These are phyloP conservation scores for Cutaneotrichosporon mucoides DNA, from an alignment of 1,284 basidiomycete species.

Conservation along the genomic window DNA sequence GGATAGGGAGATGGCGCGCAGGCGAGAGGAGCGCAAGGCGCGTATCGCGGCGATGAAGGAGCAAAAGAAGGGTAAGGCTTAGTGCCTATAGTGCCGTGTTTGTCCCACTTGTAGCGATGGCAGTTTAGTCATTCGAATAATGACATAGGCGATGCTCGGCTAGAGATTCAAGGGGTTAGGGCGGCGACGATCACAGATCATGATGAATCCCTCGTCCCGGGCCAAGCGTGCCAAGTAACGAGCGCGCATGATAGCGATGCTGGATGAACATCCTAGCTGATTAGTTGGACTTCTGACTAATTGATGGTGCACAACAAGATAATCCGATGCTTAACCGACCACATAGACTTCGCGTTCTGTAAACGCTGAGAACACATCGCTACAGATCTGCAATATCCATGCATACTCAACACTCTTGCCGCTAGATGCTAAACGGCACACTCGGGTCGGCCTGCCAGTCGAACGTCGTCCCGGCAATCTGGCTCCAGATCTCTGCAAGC, in stretches of 20 bases:
- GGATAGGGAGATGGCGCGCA: constrained; percentile 77
- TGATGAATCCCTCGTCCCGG: too few species aligned
- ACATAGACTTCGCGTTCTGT: too few species aligned
- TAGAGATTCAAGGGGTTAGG: too few species aligned
- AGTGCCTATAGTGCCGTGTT: background rate
- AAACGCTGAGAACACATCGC: too few species aligned
- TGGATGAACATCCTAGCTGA: too few species aligned
- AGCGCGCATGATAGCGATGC: too few species aligned
- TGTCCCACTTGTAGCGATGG: too few species aligned
- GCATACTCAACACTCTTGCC: background rate
- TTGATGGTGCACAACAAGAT: background rate
- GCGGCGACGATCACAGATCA: too few species aligned
- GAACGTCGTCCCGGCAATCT: constrained; percentile 39
- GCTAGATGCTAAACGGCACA: constrained; percentile 44
- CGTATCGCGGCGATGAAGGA: constrained; percentile 50
- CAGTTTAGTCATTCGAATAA: too few species aligned
- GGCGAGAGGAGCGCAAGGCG: constrained; percentile 77
- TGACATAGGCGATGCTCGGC: too few species aligned
- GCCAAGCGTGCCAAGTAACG: too few species aligned
- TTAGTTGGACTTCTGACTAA: too few species aligned
- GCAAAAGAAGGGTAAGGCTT: constrained; percentile 26
- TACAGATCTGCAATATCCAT: background rate
- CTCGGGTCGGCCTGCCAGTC: constrained; percentile 47
- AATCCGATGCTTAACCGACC: background rate
- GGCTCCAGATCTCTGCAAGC: constrained; percentile 40